A percentile compares a stretch with the other conserved stretches of the same genome.
Conservation (phyloP, 495 filamentous ascomycete species). For the Neohortaea acidophila region DNA sequence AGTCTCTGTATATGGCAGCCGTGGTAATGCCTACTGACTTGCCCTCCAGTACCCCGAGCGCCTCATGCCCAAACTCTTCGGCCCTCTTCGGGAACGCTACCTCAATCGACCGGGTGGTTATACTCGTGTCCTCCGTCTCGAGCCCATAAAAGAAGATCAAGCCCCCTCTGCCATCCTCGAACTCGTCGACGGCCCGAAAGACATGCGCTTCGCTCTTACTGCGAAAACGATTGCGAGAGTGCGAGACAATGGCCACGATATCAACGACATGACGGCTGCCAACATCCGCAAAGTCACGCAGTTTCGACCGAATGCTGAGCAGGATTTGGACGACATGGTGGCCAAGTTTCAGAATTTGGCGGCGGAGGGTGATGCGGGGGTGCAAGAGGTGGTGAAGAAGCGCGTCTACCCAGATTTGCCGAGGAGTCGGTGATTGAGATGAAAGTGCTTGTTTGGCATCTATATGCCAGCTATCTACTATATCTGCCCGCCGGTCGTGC, state of each 20-base stretch:
- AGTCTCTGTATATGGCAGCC: background rate
- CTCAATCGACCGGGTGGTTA: constrained; percentile 72
- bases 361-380: constrained; percentile 23
- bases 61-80: constrained; percentile 77
- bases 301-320: constrained; percentile 52
- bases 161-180: constrained; percentile 85
- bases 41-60: constrained; percentile 40
- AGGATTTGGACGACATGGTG: constrained; percentile 56
- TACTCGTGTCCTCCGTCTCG: constrained; percentile 81
- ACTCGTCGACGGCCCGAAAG: constrained; percentile 84
- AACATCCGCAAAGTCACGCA: constrained; percentile 79
- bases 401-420: constrained; percentile 20
- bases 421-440: constrained; percentile 14
- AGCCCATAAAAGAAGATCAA: constrained; percentile 59
- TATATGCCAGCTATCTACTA: no score
- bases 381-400: constrained; percentile 19
- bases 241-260: constrained; percentile 32
- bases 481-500: no score
- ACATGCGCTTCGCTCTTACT: constrained; percentile 89
- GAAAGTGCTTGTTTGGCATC: no score
- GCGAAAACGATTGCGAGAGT: constrained; percentile 59
- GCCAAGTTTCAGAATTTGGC: constrained; percentile 33
- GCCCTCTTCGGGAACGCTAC: constrained; percentile 66
- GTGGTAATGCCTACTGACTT: constrained; percentile 3
- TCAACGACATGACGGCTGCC: constrained; percentile 53